Evolutionary conservation across 2,329 filamentous ascomycete genomes (phyloP).

Genomic region (Sporothrix euskadiensis): DNA sequence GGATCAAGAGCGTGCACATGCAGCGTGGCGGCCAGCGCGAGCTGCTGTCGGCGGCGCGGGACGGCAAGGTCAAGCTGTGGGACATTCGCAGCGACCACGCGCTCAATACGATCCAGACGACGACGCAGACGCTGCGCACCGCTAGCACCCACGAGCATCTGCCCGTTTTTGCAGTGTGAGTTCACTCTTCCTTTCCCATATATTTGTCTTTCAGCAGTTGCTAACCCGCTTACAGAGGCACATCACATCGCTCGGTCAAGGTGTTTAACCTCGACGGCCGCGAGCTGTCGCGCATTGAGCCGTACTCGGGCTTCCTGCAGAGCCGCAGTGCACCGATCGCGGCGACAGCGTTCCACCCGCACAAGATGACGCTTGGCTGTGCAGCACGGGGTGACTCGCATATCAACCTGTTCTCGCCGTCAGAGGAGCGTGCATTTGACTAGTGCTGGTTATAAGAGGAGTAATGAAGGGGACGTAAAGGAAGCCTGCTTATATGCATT

Average conservation of each 20-base stretch:
- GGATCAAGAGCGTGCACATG: conserved; percentile 96
- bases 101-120: conserved; percentile 71
- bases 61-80: conserved; percentile 94
- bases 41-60: conserved; percentile 83
- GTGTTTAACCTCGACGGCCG: conserved; percentile 86
- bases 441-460: background rate
- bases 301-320: conserved; percentile 84
- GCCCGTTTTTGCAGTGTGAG: conserved; percentile 91
- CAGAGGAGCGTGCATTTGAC: conserved; percentile 31
- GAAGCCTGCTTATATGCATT: background rate
- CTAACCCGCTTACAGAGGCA: conserved; percentile 61
- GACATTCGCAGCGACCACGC: conserved; percentile 86
- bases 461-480: background rate
- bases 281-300: conserved; percentile 80
- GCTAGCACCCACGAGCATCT: conserved; percentile 94
- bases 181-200: conserved; percentile 35
- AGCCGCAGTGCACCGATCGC: conserved; percentile 80
- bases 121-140: conserved; percentile 75
- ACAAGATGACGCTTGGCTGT: conserved; percentile 86
- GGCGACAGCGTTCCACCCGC: conserved; percentile 90
- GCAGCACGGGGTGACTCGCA: conserved; percentile 85
- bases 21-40: conserved; percentile 93
- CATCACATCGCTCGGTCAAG: conserved; percentile 83
- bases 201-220: too few species aligned
- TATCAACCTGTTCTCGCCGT: conserved; percentile 81